Evolutionary conservation across 371 early-diverging fungal genomes (phyloP), one percentile per base, ranked within the genome.

Genomic region (Lichtheimia ornata): DNA sequence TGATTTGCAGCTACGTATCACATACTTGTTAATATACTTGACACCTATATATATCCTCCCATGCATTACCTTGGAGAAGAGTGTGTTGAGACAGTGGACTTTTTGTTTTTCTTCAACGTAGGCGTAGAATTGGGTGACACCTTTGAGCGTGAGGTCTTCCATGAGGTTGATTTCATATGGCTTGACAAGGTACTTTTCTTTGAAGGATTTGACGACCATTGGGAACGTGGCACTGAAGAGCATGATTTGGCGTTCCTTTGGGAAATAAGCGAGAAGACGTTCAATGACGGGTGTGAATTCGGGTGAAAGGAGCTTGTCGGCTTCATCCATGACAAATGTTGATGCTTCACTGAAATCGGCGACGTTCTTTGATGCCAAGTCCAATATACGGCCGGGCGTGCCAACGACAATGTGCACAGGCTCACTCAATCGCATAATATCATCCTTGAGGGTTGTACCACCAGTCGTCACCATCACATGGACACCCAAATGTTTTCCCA

Each of bases 171-270:
- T 97, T 73, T 98, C 97, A 66, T 97, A 95, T n/a, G 99, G 95
- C 71, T 96, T 94, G 63, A 81, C 77, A 73, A 99, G 84, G 66
- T 90, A 92, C 72, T 92, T 94, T 66, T 97, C 97, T 72, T 95
- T 96, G 82, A 99, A 99, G 35, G 79, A 77, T 78, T 98, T 95
- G 56, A 98, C 98, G 58, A 94, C 88, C 65, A 96, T 83, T 2
- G 99, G 99, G 83, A 99, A 99, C 13, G 99, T 99, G 25, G 99
- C 99, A 63, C 94, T 93, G 78, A 91, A 99, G 44, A 99, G 75
- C 84, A 98, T 88, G 64, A 98, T 97, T 77, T 99, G 98, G 56
- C 94, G 90, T 28, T 91, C 82, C 42, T 83, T 79, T 20, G 94
- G 93, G 73, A 95, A 90, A 70, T 86, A 89, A 4, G 85, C 73